phyloP scores from a whole-genome alignment of 2,329 filamentous ascomycete species.

The Verticillium zaregamsianum region DNA sequence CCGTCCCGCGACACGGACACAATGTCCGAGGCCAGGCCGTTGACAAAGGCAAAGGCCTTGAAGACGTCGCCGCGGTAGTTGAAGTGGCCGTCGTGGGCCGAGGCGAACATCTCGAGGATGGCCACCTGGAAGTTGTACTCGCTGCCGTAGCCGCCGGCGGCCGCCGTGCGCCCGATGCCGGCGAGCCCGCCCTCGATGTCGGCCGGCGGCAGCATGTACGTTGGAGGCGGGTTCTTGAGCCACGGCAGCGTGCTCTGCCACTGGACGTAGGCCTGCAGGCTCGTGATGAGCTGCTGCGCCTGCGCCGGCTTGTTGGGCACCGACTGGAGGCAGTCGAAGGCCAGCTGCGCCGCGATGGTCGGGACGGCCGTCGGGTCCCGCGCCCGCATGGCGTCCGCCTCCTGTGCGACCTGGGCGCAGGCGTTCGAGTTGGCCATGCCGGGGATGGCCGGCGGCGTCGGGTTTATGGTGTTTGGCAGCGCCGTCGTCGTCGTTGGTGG shows the following conservation, averaged over 20 bases:
- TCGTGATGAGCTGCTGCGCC: conserved; percentile 29
- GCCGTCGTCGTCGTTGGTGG: neutral
- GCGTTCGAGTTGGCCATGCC: conserved; percentile 11
- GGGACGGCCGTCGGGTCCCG: conserved; percentile 20
- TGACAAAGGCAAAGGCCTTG: conserved; percentile 43
- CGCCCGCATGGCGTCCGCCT: conserved; percentile 9
- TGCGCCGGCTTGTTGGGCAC: conserved; percentile 32
- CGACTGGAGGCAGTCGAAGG: conserved; percentile 31
- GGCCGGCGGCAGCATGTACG: conserved; percentile 42
- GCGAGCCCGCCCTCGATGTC: conserved; percentile 44
- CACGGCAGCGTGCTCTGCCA: conserved; percentile 45
- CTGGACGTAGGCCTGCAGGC: conserved; percentile 35
- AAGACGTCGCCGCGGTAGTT: conserved; percentile 50
- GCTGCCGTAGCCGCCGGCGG: conserved; percentile 37
- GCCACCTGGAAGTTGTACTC: conserved; percentile 53
- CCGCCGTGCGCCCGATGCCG: conserved; percentile 37
- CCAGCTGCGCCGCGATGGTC: conserved; percentile 29
- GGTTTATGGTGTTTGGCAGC: neutral
- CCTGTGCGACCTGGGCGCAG: conserved; percentile 16
- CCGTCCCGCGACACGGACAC: conserved; percentile 60
- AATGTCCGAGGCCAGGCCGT: conserved; percentile 28
- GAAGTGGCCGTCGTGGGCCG: conserved; percentile 64
- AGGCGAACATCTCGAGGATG: conserved; percentile 43
- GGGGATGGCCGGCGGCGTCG: neutral
- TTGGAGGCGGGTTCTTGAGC: conserved; percentile 45